Evolutionary conservation across 768 basidiomycete genomes (phyloP), one percentile per base, ranked within the genome.

Genomic region (Floccularia luteovirens): DNA sequence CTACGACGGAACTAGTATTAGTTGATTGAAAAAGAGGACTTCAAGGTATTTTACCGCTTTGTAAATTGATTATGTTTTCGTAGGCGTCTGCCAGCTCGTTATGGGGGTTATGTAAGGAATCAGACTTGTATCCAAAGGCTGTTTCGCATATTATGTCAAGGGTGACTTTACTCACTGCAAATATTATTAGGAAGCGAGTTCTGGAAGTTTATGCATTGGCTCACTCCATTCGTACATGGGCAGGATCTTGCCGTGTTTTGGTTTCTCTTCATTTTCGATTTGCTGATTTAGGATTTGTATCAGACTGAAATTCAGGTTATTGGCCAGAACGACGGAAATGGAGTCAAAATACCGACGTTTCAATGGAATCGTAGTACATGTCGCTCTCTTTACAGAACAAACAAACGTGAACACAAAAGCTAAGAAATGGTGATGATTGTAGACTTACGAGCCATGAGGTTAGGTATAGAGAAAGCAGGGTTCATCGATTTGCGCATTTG

Each of bases 401-500:
- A 17, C n/a, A 12, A 23, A 39, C 16, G 11, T 22, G 35, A 17
- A 8, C 36, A n/a, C 0, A 6, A 42, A 14, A n/a, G 4, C 28
- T 4, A 22, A 16, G 10, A 11, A 16, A 17, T 7, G 23, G 5
- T 8, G 5, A 21, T 13, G 17, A 12, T 4, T 10, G 14, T 31
- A 7, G 2, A 56, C 63, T 43, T 38, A 64, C 65, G 64, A 24
- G 61, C 55, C 52, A 61, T 62, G 22, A 66, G 55, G 40, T 63
- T 72, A 2, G 63, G 55, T 19, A 74, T 57, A 0, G 70, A 70
- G 47, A 75, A 74, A 0, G 73, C 73, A 1, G 73, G 70, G 38
- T 70, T 73, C 68, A 75, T 72, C 1, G 60, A 59, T 46, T 63
- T 70, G 24, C 69, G 66, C 68, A 75, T 70, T 36, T 62, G 62